Evolutionary conservation across 1,139 yeast species (phyloP).

Genomic region (Kodamaea fungicola): DNA sequence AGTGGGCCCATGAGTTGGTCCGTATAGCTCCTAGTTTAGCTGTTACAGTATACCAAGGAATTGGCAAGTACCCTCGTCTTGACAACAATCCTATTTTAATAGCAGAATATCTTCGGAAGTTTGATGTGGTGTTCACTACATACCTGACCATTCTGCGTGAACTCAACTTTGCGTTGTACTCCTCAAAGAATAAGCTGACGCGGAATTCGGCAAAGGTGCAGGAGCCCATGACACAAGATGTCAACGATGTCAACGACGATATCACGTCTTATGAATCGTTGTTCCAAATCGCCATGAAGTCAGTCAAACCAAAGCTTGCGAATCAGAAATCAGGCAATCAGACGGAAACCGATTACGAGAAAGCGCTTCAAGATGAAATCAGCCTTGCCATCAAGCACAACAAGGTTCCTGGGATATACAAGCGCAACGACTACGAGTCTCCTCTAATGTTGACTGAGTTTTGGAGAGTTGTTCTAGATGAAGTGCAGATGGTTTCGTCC

Average conservation of each 20-base stretch:
- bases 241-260: slow-evolving; percentile 6
- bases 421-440: slow-evolving; percentile 57
- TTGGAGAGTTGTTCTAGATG: slow-evolving; percentile 88
- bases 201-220: slow-evolving; percentile 27
- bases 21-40: slow-evolving; percentile 55
- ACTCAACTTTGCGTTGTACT: slow-evolving; percentile 75
- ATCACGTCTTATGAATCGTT: slow-evolving; percentile 24
- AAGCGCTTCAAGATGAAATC: slow-evolving; percentile 37
- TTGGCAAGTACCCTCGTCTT: slow-evolving; percentile 44
- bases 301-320: slow-evolving; percentile 29
- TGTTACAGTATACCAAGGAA: slow-evolving; percentile 63
- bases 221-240: slow-evolving; percentile 9
- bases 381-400: slow-evolving; percentile 31
- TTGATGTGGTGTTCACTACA: slow-evolving; percentile 82
- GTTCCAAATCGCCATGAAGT: slow-evolving; percentile 27
- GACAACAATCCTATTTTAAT: slow-evolving; percentile 39
- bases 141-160: slow-evolving; percentile 69
- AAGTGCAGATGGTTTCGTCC: slow-evolving; percentile 87
- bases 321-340: slow-evolving; percentile 20
- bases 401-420: slow-evolving; percentile 22
- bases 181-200: slow-evolving; percentile 56
- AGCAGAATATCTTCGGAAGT: slow-evolving; percentile 47
- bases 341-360: slow-evolving; percentile 32
- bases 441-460: slow-evolving; percentile 84
- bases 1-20: slow-evolving; percentile 77